Conservation (phyloP, 2,329 filamentous ascomycete species). For the Monilinia laxa region DNA sequence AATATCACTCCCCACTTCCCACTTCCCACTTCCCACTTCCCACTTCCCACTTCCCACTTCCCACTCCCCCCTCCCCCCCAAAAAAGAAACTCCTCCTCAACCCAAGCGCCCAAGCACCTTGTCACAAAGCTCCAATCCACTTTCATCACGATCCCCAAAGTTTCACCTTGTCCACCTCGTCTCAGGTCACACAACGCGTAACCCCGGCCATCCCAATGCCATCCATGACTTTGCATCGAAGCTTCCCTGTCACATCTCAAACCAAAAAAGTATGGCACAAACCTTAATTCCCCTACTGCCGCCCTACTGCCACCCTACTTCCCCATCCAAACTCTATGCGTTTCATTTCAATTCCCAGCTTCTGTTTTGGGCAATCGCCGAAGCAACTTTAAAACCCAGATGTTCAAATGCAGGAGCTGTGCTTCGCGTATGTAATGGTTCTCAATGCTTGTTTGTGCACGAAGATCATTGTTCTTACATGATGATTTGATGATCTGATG, state of each 20-base stretch:
- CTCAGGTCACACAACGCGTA: conserved; percentile 7
- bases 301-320: not conserved
- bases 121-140: not conserved
- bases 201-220: not conserved
- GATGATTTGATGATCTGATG: not conserved
- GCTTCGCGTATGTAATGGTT: too few species aligned
- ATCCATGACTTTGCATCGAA: not conserved
- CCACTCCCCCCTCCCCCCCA: not conserved
- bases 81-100: not conserved
- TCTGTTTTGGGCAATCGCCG: not conserved
- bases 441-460: not conserved
- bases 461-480: not conserved
- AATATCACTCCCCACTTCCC: not conserved
- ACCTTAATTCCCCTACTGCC: not conserved
- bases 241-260: not conserved
- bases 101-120: not conserved
- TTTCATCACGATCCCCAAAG: not conserved
- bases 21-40: not conserved
- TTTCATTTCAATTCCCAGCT: not conserved
- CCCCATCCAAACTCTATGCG: not conserved
- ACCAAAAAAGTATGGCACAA: not conserved
- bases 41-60: not conserved
- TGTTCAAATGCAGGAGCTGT: not conserved
- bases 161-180: conserved; percentile 5
- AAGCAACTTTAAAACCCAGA: not conserved